Evolutionary conservation across 1,139 yeast species (phyloP), one percentile per base, ranked within the genome.

Genomic region (Taiozyma sp.): DNA sequence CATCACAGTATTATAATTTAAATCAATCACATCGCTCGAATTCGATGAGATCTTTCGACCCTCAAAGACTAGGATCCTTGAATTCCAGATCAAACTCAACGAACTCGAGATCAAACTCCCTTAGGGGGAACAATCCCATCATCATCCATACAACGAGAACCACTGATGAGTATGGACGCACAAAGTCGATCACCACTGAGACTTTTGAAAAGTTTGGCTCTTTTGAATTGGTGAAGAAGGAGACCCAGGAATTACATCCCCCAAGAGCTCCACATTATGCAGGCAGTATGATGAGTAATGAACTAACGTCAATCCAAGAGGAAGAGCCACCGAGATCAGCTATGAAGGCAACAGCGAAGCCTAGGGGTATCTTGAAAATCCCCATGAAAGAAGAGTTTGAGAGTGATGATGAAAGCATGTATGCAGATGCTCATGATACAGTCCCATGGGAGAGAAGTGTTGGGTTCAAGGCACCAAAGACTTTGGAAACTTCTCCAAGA

Each of bases 131-230:
- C 10, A 27, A 30, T 10, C 54, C 53, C 8, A 58, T 60, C 34
- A 57, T 59, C 24, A 57, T 59, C 8, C 57, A 58, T 19, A 58
- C 61, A 12, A 65, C 66, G 1, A 61, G 59, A 52, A 61, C 66
- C 7, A 54, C 59, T 28, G 68, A 65, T 48, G 62, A 63, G 30
- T 53, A 51, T 40, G 68, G 68, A 0, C 57, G 65, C 14, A 63
- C 66, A 0, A 60, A 62, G 34, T 59, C 65, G 8, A 61, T 65
- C 19, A 63, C 67, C 2, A 65, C 65, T 0, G 66, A 64, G 40
- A 64, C 68, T 0, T 58, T 65, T 2, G 56, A 63, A 40, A 56
- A 55, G 19, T 49, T 63, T 40, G 68, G 67, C 1, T 51, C 60
- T 7, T 65, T 48, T 49, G 65, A 65, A 29, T 54, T 65, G n/a